A percentile compares a stretch with the other conserved stretches of the same genome.
These are phyloP conservation scores for Aspergillus amoenus DNA, from an alignment of 2,329 filamentous ascomycete genomes.

Conservation along the genomic window DNA sequence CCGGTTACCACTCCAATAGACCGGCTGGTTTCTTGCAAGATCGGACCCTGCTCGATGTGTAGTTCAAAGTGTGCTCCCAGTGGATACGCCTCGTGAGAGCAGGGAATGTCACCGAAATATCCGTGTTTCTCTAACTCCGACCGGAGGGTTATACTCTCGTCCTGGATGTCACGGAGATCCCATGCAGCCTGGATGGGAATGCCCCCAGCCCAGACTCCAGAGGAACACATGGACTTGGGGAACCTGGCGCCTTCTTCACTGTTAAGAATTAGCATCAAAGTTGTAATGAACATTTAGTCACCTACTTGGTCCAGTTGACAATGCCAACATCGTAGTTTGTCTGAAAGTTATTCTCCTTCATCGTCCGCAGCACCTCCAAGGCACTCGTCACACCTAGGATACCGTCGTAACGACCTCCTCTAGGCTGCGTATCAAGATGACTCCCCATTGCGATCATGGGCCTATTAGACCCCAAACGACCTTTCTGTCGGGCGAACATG, in stretches of 20 bases:
- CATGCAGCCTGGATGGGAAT: slow-evolving; percentile 62
- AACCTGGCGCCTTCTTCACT: slow-evolving; percentile 78
- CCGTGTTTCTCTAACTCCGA: slow-evolving; percentile 67
- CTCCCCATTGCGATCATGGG: slow-evolving; percentile 50
- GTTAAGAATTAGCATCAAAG: neutral
- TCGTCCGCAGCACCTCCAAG: slow-evolving; percentile 65
- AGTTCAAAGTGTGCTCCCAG: slow-evolving; percentile 76
- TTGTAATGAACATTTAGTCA: neutral
- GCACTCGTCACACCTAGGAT: slow-evolving; percentile 70
- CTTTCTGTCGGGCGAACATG: slow-evolving; percentile 29
- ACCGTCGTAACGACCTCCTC: slow-evolving; percentile 62
- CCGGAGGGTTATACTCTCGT: slow-evolving; percentile 56
- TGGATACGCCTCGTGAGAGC: slow-evolving; percentile 55
- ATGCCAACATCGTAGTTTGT: slow-evolving; percentile 68
- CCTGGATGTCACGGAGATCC: slow-evolving; percentile 57
- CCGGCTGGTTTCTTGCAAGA: slow-evolving; percentile 60
- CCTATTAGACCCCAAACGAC: slow-evolving; percentile 16
- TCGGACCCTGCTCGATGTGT: slow-evolving; percentile 77
- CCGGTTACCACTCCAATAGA: slow-evolving; percentile 67
- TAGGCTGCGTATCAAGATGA: slow-evolving; percentile 32
- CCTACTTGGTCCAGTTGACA: slow-evolving; percentile 59
- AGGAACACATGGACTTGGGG: slow-evolving; percentile 69
- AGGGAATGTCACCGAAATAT: slow-evolving; percentile 59
- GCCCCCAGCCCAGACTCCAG: slow-evolving; percentile 69
- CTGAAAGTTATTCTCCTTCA: slow-evolving; percentile 65